Base-by-base conservation (phyloP, 306 rosid genomes). In the Begonia peltatifolia region DNA sequence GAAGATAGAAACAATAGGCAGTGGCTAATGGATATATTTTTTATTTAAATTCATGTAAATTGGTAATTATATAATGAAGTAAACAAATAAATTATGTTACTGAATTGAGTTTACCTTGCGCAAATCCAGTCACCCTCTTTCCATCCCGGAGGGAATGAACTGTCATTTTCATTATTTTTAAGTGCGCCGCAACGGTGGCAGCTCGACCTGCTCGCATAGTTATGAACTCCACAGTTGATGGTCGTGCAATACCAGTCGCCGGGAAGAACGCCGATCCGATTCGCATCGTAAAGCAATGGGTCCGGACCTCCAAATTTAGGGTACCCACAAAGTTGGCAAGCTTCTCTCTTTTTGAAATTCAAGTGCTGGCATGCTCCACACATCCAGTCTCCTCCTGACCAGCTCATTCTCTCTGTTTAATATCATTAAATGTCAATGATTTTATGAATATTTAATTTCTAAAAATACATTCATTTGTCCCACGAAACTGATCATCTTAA, bases 381-480 rank as follows among this genome's bases (percentile, higher is more conserved):
- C 73, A 82, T 60, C 93, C 93, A 83, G 51, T 83, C 93, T 58
- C 84, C 81, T 66, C 93, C 81, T 16, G 84, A 61, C 81, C 80
- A 76, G 73, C 76, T 83, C 93, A 83, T 79, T 30, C 38, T 30
- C 38, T 62, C 47, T 14, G 38, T 30, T 30, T 30, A 30, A 30
- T 30, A 30, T 30, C 38, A 30, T 30, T 30, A 30, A 30, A 30
- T 7, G 38, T 30, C 8, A 5, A 0, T 30, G 38, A 30, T 30
- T 6, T 30, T 30, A 30, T 30, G 38, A 7, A 30, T 30, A 30
- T 30, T 2, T 30, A 7, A 30, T 30, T 30, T 5, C 6, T 30
- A 30, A 30, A 30, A 5, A 30, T 30, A 5, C 38, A 30, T 7
- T 30, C 38, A 30, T 30, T 30, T 30, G 38, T 5, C 38, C 38